Evolutionary conservation across 192 early-diverging fungal genomes (phyloP).

Genomic region (Backusella mclennaniae): DNA sequence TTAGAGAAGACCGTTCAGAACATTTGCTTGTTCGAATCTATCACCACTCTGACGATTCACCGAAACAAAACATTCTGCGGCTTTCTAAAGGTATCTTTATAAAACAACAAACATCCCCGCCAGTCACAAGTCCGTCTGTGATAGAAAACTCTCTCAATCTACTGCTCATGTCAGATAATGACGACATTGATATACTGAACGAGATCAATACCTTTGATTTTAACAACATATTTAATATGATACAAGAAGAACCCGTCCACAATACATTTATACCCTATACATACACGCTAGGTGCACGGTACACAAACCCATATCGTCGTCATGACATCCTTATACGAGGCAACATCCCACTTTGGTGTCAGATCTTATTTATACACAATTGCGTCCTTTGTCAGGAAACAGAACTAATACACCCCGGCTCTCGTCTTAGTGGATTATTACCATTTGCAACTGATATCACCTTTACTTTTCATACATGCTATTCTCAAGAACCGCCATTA

Average conservation of each 20-base stretch:
- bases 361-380: conserved; percentile 5
- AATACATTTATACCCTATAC: not conserved
- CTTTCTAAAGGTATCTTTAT: not conserved
- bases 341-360: conserved; percentile 9
- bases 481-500: not conserved
- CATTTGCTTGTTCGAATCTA: not conserved
- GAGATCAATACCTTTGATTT: not conserved
- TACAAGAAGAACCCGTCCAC: not conserved
- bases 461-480: not conserved
- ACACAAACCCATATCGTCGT: not conserved
- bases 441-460: conserved; percentile 7
- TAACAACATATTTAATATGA: conserved; percentile 5
- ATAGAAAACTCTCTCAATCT: not conserved
- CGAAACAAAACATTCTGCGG: not conserved
- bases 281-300: not conserved
- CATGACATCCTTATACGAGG: not conserved
- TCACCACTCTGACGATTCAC: not conserved
- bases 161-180: not conserved
- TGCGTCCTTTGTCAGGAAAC: not conserved
- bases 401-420: not conserved
- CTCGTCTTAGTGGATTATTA: not conserved
- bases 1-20: not conserved
- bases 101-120: not conserved
- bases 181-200: not conserved
- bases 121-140: not conserved